These are phyloP conservation scores for Skeletonema grethae DNA, from an alignment of 108 stramenopile species.

Conservation along the genomic window DNA sequence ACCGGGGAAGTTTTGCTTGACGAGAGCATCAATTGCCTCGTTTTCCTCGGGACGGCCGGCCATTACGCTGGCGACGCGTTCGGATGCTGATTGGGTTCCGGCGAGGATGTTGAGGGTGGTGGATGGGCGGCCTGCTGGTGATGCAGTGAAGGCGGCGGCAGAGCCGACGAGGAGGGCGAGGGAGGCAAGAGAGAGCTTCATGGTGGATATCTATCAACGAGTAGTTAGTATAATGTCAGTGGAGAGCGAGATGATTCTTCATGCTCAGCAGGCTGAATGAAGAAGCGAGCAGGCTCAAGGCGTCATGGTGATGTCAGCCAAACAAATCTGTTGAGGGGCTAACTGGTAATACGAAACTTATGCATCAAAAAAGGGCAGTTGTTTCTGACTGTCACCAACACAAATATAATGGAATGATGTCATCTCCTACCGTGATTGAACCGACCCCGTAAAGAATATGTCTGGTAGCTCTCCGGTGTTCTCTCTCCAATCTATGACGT, in stretches of 20 bases:
- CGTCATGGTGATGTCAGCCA: conserved; percentile 7
- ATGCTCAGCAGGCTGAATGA: too few species aligned
- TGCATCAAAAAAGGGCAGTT: background rate
- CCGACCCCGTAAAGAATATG: too few species aligned
- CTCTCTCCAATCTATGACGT: background rate
- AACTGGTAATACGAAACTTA: background rate
- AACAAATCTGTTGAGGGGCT: background rate
- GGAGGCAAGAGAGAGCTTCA: conserved; percentile 1
- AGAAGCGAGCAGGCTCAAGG: too few species aligned
- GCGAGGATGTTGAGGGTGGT: conserved; percentile 32
- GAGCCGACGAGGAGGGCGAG: background rate
- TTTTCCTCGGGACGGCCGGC: conserved; percentile 15
- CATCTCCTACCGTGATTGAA: too few species aligned
- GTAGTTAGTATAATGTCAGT: too few species aligned
- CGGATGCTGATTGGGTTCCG: conserved; percentile 7
- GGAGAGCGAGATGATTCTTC: too few species aligned
- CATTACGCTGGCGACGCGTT: conserved; percentile 16
- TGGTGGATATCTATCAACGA: too few species aligned
- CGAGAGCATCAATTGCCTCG: conserved; percentile 10
- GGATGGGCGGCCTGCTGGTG: conserved; percentile 3
- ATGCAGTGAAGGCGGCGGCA: background rate
- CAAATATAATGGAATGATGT: too few species aligned
- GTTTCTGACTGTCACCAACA: too few species aligned
- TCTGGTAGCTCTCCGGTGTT: too few species aligned
- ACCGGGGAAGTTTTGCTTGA: conserved; percentile 21